Base-by-base conservation (phyloP, 345 rosid genomes). In the Firmiana major region DNA sequence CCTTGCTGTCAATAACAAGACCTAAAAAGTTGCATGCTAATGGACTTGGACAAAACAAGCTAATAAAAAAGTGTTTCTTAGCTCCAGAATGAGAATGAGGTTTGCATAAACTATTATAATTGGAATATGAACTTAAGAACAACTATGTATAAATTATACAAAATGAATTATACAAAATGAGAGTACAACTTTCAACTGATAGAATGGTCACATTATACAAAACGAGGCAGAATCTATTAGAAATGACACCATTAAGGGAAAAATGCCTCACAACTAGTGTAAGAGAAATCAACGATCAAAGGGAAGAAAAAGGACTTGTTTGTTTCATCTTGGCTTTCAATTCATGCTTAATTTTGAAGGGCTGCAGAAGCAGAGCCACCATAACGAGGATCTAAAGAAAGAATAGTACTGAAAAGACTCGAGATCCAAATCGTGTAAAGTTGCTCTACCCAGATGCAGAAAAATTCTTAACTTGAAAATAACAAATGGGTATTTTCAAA, bases 351-450 rank as follows among this genome's bases (percentile, higher is more conserved):
- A 77, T 81, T 81, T 74, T 78, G 77, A 21, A 87, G 87, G 43
- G 88, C 86, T 62, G 79, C 85, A 53, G 86, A 54, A 0, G 91
- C 89, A 75, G 81, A 81, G n/a, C 90, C 88, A 2, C 90, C 86
- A 22, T 63, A 48, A n/a, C 75, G 80, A 72, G 91, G 89, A 74
- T 88, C 89, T 62, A 88, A 78, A 38, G 89, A 86, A 64, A 90
- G 91, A 63, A 90, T 85, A 55, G 80, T 77, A 75, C 77, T 85
- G 67, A 90, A 79, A 43, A 90, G 84, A 68, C 88, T 84, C 51
- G 85, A 71, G 87, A 81, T 76, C 78, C 77, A 92, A 67, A 89
- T 90, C 83, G 82, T 90, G 79, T 91, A 91, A 68, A 92, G 83
- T 83, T 91, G 97, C 79, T 92, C 97, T 65, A 92, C 93, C 97